Conservation (phyloP, 768 basidiomycete species). For the Thelephora aurantiotincta region DNA sequence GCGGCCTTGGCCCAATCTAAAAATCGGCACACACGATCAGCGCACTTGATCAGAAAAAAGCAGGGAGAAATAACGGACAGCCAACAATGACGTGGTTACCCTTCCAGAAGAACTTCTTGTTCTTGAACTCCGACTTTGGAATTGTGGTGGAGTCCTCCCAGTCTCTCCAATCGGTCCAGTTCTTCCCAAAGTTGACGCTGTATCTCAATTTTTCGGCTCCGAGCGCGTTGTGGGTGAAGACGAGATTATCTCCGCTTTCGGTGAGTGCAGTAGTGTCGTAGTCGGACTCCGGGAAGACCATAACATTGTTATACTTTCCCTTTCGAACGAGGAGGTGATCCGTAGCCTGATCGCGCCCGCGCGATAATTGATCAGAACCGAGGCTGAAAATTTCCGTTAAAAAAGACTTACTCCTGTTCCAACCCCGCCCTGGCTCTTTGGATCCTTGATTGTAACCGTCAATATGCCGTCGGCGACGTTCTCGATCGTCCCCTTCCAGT, state of each 20-base stretch:
- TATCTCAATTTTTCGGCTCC: constrained; percentile 89
- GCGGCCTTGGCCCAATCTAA: constrained; percentile 69
- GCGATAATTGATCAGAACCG: background rate
- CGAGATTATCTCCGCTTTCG: constrained; percentile 47
- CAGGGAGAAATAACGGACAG: constrained; percentile 34
- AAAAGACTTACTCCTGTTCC: constrained; percentile 40
- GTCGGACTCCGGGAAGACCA: constrained; percentile 76
- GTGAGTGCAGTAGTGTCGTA: constrained; percentile 53
- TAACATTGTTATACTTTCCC: constrained; percentile 57
- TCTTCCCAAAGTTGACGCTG: constrained; percentile 74
- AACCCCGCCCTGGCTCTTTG: constrained; percentile 25
- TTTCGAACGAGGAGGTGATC: constrained; percentile 78
- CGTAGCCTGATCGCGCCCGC: constrained; percentile 24
- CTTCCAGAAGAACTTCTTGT: constrained; percentile 45
- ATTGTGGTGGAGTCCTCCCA: constrained; percentile 69
- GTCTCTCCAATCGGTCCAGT: constrained; percentile 67
- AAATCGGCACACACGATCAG: background rate
- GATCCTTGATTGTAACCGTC: constrained; percentile 51
- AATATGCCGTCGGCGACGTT: constrained; percentile 78
- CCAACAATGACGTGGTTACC: constrained; percentile 83
- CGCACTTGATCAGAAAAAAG: background rate
- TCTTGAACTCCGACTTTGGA: constrained; percentile 38
- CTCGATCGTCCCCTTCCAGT: constrained; percentile 60
- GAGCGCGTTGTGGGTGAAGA: constrained; percentile 67
- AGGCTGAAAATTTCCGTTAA: constrained; percentile 1